Evolutionary conservation across 371 early-diverging fungal species (phyloP).

Genomic region (Capniomyces stellatus): DNA sequence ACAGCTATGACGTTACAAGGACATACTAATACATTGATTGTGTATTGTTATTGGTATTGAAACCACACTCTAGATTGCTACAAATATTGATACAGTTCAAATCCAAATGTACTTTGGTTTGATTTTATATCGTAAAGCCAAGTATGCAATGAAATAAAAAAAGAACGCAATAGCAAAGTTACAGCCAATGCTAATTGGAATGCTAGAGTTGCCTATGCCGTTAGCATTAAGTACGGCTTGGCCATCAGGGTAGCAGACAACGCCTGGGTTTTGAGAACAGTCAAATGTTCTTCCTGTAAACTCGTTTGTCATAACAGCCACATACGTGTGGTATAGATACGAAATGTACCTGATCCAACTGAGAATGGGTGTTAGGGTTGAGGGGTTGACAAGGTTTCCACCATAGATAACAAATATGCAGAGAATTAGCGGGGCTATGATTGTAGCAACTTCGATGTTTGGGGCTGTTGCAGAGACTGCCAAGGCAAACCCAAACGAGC

Average conservation of each 20-base stretch:
- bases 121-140: slow-evolving; percentile 17
- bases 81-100: too few species aligned
- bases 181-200: slow-evolving; percentile 15
- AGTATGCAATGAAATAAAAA: slow-evolving; percentile 12
- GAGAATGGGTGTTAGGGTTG: slow-evolving; percentile 43
- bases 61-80: too few species aligned
- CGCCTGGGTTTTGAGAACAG: slow-evolving; percentile 21
- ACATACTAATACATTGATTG: too few species aligned
- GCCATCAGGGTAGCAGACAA: slow-evolving; percentile 16
- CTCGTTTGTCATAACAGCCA: slow-evolving; percentile 50
- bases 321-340: slow-evolving; percentile 56
- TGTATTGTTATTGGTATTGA: too few species aligned
- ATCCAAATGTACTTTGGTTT: slow-evolving; percentile 25
- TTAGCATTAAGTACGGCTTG: slow-evolving; percentile 14
- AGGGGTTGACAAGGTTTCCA: slow-evolving; percentile 45
- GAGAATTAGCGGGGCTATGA: slow-evolving; percentile 53
- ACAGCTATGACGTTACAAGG: too few species aligned
- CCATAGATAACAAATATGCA: slow-evolving; percentile 49
- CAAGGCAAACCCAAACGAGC: slow-evolving; percentile 26
- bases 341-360: slow-evolving; percentile 58
- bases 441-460: slow-evolving; percentile 35
- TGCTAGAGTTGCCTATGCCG: slow-evolving; percentile 11
- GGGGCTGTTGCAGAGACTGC: slow-evolving; percentile 46
- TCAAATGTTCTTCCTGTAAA: slow-evolving; percentile 31
- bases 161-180: slow-evolving; percentile 13